A percentile compares a stretch with the other conserved stretches of the same genome.
These are phyloP conservation scores for Athelia sp. DNA, from an alignment of 1,284 basidiomycete species.

Conservation along the genomic window DNA sequence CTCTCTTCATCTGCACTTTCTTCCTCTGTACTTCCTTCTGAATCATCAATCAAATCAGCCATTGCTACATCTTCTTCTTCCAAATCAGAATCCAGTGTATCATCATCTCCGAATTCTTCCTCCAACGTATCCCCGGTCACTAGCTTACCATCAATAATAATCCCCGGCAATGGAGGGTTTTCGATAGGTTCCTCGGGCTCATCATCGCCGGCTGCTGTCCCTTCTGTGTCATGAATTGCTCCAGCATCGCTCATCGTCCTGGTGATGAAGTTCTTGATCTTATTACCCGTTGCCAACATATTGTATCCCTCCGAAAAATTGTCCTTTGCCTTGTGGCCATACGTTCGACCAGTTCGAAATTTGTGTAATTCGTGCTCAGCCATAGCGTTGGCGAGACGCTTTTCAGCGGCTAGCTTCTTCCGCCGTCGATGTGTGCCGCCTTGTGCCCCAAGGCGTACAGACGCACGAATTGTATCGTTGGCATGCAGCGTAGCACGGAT, in stretches of 20 bases:
- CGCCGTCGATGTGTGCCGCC: neutral
- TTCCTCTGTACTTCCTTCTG: neutral
- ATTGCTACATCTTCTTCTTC: neutral
- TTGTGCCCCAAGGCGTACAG: neutral
- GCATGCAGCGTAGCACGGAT: neutral
- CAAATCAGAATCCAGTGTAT: neutral
- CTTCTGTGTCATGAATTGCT: neutral
- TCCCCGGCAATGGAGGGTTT: neutral
- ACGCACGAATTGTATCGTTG: neutral
- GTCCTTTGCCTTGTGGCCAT: neutral
- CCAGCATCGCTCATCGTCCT: neutral
- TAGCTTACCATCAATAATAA: neutral
- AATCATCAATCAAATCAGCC: neutral
- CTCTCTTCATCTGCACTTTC: neutral
- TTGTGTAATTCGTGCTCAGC: neutral
- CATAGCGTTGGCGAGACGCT: neutral
- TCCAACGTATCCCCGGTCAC: neutral
- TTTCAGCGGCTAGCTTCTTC: constrained; percentile 1
- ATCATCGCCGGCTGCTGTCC: neutral
- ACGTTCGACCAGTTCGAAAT: neutral
- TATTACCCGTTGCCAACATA: neutral
- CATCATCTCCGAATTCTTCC: neutral
- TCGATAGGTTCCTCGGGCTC: neutral
- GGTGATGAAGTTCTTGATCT: neutral
- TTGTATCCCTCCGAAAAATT: neutral